Percentiles rank a stretch among this genome's conserved stretches.
These are phyloP conservation scores for Onygenales sp. DNA, from an alignment of 2,329 filamentous ascomycete species.

Conservation along the genomic window DNA sequence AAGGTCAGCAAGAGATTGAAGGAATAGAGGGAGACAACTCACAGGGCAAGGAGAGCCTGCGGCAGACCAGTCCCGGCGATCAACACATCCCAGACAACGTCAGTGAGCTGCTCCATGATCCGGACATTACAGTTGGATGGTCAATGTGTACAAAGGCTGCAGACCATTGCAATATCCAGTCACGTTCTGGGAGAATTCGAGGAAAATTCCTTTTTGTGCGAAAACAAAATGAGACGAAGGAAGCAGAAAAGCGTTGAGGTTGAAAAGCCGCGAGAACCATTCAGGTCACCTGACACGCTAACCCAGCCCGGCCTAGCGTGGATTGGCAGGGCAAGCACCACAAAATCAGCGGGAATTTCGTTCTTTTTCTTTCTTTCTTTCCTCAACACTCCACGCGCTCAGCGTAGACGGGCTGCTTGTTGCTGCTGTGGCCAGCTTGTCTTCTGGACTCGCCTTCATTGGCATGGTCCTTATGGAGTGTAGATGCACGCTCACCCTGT, in stretches of 20 bases:
- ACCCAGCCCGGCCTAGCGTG: background rate
- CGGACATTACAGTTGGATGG: background rate
- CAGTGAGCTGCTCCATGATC: constrained; percentile 62
- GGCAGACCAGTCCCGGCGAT: constrained; percentile 70
- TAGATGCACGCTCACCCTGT: constrained; percentile 63
- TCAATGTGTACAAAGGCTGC: background rate
- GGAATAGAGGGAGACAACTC: constrained; percentile 25
- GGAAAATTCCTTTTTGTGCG: background rate
- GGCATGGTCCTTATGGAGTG: constrained; percentile 48
- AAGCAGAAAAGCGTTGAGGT: background rate
- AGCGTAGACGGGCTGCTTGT: constrained; percentile 30
- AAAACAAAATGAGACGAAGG: background rate
- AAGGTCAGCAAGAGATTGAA: constrained; percentile 47
- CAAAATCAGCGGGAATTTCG: background rate
- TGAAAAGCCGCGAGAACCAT: background rate
- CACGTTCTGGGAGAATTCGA: background rate
- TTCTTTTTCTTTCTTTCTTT: constrained; percentile 14
- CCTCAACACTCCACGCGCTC: constrained; percentile 30
- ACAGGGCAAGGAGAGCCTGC: constrained; percentile 74
- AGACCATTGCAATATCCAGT: background rate
- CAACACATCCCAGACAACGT: constrained; percentile 69
- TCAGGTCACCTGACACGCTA: background rate
- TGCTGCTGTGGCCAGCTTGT: constrained; percentile 21
- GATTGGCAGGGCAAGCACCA: background rate
- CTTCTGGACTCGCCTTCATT: constrained; percentile 42